Evolutionary conservation across 2,329 filamentous ascomycete genomes (phyloP).

Genomic region (Phyllosticta capitalensis): DNA sequence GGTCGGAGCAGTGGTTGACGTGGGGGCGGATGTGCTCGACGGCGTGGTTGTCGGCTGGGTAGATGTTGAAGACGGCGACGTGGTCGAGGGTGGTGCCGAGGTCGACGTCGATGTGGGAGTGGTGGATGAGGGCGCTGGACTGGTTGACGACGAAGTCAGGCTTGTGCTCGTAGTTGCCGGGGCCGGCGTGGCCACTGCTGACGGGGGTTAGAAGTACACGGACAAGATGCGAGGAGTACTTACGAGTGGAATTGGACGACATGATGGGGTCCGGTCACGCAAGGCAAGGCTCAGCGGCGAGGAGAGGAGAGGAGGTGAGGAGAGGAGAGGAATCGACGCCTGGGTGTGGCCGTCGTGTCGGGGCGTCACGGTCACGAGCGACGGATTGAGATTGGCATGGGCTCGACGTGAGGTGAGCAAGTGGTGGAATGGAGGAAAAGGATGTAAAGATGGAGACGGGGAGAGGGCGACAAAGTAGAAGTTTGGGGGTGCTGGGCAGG

Average conservation of each 20-base stretch:
- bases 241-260: conserved; percentile 7
- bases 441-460: neutral
- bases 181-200: neutral
- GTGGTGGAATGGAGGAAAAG: neutral
- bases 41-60: neutral
- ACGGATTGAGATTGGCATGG: neutral
- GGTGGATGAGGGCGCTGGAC: neutral
- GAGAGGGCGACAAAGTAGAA: neutral
- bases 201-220: neutral
- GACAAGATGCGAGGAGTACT: neutral
- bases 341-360: neutral
- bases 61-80: conserved; percentile 2
- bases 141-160: neutral
- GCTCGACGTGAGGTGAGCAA: too few relatives aligned
- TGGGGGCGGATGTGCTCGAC: neutral
- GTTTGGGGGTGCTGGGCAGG: too few relatives aligned
- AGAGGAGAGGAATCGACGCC: neutral
- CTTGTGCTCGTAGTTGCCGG: neutral
- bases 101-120: conserved; percentile 3
- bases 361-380: neutral
- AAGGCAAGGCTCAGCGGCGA: neutral
- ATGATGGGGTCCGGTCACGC: conserved; percentile 1
- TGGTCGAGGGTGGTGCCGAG: neutral
- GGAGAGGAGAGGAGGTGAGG: neutral
- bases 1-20: neutral